Percentiles rank a stretch among this genome's conserved stretches.
These are phyloP conservation scores for Boletus fagicola DNA, from an alignment of 768 basidiomycete genomes.

Conservation along the genomic window DNA sequence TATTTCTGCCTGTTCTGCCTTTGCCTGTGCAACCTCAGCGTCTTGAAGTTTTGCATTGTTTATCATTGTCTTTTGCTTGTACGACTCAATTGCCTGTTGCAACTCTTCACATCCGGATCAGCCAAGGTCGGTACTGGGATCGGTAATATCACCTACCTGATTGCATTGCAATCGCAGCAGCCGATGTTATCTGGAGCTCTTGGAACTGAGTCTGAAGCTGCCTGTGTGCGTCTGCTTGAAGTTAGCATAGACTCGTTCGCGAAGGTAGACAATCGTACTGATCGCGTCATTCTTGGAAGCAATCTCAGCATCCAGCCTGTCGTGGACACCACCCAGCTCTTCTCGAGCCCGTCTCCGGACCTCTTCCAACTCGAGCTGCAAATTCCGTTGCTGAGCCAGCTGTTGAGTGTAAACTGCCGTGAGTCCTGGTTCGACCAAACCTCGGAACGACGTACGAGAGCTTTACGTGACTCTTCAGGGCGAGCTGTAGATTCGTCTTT, in stretches of 20 bases:
- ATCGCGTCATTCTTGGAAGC: conserved; percentile 56
- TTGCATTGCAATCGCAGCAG: conserved; percentile 58
- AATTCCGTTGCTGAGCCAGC: conserved; percentile 64
- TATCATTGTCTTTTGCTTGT: conserved; percentile 60
- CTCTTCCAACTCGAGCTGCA: conserved; percentile 64
- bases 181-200: conserved; percentile 59
- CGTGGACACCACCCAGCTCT: conserved; percentile 51
- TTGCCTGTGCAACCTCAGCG: conserved; percentile 66
- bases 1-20: conserved; percentile 61
- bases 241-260: not conserved
- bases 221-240: conserved; percentile 51
- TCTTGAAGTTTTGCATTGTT: conserved; percentile 62
- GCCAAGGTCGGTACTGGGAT: not conserved
- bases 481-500: conserved; percentile 34
- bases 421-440: not conserved
- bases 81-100: conserved; percentile 59
- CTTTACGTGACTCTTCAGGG: conserved; percentile 68
- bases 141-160: conserved; percentile 41
- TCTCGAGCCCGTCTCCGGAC: conserved; percentile 64
- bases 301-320: conserved; percentile 52
- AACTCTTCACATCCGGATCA: conserved; percentile 43
- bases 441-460: conserved; percentile 46
- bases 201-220: conserved; percentile 58
- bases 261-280: conserved; percentile 39
- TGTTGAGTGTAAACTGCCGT: conserved; percentile 24